These are phyloP conservation scores for Aspergillus puulaauensis DNA, from an alignment of 2,329 filamentous ascomycete genomes.

Conservation along the genomic window DNA sequence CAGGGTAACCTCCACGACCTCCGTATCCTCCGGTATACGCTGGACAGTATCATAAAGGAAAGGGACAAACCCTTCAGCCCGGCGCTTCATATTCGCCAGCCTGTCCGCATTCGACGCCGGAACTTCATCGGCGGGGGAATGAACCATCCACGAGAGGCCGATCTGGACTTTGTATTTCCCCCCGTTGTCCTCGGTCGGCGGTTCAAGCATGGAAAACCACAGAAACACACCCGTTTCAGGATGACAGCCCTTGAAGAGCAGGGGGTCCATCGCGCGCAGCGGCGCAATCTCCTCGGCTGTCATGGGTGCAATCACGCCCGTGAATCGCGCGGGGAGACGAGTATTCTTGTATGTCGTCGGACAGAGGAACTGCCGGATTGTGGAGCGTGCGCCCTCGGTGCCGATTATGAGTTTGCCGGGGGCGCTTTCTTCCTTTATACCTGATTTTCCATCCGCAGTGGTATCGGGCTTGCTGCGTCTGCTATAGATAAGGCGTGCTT, in stretches of 20 bases:
- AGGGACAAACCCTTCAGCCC: constrained; percentile 22
- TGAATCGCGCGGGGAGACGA: constrained; percentile 23
- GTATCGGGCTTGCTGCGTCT: neutral
- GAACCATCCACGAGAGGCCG: constrained; percentile 48
- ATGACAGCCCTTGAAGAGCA: constrained; percentile 28
- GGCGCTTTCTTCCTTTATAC: neutral
- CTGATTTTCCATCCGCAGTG: no score
- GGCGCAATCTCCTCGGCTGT: constrained; percentile 58
- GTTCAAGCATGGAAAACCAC: constrained; percentile 43
- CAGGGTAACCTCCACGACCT: constrained; percentile 28
- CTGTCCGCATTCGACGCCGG: constrained; percentile 31
- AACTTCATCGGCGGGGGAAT: constrained; percentile 33
- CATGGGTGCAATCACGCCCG: constrained; percentile 29
- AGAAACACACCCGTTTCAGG: constrained; percentile 23
- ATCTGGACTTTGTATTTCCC: constrained; percentile 41
- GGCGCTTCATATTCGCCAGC: constrained; percentile 42
- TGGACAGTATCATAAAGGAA: constrained; percentile 24
- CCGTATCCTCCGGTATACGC: constrained; percentile 26
- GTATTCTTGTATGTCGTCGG: constrained; percentile 22
- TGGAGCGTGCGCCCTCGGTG: constrained; percentile 22
- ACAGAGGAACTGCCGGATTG: constrained; percentile 22
- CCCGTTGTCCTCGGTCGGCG: constrained; percentile 33
- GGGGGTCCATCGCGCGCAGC: constrained; percentile 54
- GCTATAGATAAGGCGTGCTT: constrained; percentile 1
- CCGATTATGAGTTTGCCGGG: neutral